Percentiles rank a stretch among this genome's conserved stretches.
phyloP scores from a whole-genome alignment of 2,329 filamentous ascomycete genomes.

The Beauveria varroae region DNA sequence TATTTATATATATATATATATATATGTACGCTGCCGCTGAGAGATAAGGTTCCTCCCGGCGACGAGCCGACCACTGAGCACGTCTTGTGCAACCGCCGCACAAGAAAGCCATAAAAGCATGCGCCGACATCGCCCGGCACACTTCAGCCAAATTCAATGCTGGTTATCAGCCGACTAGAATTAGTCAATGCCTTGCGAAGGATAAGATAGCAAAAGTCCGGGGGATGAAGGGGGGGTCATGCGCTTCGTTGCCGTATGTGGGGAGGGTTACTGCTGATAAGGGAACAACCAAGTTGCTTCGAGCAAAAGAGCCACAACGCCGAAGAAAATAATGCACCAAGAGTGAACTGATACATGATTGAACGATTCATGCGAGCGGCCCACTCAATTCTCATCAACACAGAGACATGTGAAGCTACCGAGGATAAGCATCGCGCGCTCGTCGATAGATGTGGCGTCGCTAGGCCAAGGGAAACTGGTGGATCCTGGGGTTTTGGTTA shows the following conservation, averaged over 20 bases:
- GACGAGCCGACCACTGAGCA: not conserved
- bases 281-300: not conserved
- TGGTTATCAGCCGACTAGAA: conserved; percentile 1
- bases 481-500: conserved; percentile 7
- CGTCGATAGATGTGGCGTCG: not conserved
- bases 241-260: conserved; percentile 1
- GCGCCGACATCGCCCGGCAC: conserved; percentile 4
- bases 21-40: not conserved
- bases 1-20: not conserved
- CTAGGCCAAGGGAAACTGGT: not conserved
- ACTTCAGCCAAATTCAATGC: no score
- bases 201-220: conserved; percentile 6
- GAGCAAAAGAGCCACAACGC: no score
- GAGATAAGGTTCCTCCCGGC: conserved; percentile 1
- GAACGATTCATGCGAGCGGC: not conserved
- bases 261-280: not conserved
- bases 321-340: not conserved
- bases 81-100: not conserved
- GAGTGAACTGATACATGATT: not conserved
- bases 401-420: not conserved
- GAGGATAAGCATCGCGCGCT: not conserved
- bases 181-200: not conserved
- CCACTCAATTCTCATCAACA: not conserved
- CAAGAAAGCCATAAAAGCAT: not conserved
- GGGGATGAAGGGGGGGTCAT: not conserved